Conservation (phyloP, 257 asterid genomes). For the Hygrophila difformis region DNA sequence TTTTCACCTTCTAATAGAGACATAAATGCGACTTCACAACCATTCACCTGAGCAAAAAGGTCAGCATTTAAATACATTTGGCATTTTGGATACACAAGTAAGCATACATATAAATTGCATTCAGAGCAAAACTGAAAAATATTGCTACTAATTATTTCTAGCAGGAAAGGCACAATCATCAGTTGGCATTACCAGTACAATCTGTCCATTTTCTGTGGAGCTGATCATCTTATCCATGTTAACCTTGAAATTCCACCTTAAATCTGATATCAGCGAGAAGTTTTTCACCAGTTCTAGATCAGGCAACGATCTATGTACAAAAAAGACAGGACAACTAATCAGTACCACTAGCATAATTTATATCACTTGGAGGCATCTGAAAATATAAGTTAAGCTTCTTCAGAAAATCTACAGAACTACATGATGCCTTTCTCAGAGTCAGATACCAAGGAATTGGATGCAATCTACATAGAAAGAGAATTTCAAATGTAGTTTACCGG, state of each 20-base stretch:
- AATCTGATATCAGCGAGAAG: slow-evolving; percentile 46
- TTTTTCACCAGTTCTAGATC: slow-evolving; percentile 64
- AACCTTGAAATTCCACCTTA: slow-evolving; percentile 76
- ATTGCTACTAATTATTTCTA: slow-evolving; percentile 1
- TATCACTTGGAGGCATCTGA: no score
- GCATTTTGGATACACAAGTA: no score
- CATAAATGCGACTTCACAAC: slow-evolving; percentile 66
- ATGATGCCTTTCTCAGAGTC: no score
- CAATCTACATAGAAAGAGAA: no score
- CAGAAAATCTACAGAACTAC: no score
- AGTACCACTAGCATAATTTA: no score
- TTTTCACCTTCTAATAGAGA: slow-evolving; percentile 59
- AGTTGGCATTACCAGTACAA: slow-evolving; percentile 54
- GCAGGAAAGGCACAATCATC: slow-evolving; percentile 10
- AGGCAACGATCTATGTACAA: slow-evolving; percentile 77
- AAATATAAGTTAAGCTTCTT: no score
- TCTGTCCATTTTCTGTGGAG: slow-evolving; percentile 50
- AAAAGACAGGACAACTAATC: slow-evolving; percentile 16
- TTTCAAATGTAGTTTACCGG: slow-evolving; percentile 41
- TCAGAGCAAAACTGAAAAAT: no score
- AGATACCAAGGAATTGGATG: no score
- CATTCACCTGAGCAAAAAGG: slow-evolving; percentile 45
- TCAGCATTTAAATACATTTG: slow-evolving; percentile 17
- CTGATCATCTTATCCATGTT: slow-evolving; percentile 62
- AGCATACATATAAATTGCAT: no score